These are phyloP conservation scores for Eremothecium gossypii DNA, from an alignment of 1,139 yeast genomes.

Conservation along the genomic window DNA sequence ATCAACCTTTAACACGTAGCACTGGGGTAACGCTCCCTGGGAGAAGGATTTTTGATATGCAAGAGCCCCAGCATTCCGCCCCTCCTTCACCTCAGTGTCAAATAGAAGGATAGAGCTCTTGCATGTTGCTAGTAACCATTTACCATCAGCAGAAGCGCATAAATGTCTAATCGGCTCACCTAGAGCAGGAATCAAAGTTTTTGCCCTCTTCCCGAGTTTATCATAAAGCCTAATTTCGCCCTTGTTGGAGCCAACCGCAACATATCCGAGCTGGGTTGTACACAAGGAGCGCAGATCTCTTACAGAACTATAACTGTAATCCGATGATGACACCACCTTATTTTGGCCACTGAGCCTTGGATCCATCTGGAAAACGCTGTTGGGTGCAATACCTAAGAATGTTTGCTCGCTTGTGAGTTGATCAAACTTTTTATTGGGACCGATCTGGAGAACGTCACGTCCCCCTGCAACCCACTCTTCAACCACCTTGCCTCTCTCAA, in stretches of 20 bases:
- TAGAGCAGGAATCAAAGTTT: conserved; percentile 67
- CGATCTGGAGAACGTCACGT: conserved; percentile 46
- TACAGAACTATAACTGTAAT: conserved; percentile 44
- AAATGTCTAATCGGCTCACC: conserved; percentile 64
- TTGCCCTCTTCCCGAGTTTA: conserved; percentile 62
- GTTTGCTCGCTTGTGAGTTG: conserved; percentile 69
- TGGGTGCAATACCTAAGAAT: conserved; percentile 57
- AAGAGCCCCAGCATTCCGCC: conserved; percentile 47
- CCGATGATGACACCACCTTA: conserved; percentile 48
- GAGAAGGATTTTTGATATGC: conserved; percentile 65
- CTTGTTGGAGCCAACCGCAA: conserved; percentile 65
- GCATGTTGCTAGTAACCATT: conserved; percentile 77
- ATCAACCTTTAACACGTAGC: conserved; percentile 54
- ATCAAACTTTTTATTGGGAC: conserved; percentile 62
- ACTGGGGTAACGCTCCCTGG: conserved; percentile 57
- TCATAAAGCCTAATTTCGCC: conserved; percentile 75
- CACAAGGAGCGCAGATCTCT: conserved; percentile 53
- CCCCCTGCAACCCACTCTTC: conserved; percentile 66
- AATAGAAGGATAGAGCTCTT: conserved; percentile 57
- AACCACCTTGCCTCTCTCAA: conserved; percentile 67
- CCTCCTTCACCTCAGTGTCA: conserved; percentile 54
- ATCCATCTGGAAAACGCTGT: conserved; percentile 64
- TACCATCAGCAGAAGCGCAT: conserved; percentile 71
- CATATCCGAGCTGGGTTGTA: conserved; percentile 62
- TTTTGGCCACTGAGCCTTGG: conserved; percentile 54